Evolutionary conservation across 345 rosid genomes (phyloP).

Genomic region (Camelina sativa): DNA sequence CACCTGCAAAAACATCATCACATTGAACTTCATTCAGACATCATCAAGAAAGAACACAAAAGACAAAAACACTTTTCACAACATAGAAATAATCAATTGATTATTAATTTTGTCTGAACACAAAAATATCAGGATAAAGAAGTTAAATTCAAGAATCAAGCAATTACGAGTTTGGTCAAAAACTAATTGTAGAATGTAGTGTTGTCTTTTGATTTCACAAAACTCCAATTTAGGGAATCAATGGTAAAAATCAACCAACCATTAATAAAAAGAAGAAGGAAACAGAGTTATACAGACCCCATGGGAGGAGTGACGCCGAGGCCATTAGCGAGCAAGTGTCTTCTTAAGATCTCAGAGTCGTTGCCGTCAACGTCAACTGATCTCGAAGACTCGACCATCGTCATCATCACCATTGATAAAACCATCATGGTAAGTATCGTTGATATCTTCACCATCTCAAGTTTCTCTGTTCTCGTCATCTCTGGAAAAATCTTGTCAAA

Average conservation of each 20-base stretch:
- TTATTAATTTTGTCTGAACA: neutral
- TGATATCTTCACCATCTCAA: constrained; percentile 23
- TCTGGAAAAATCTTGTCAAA: constrained; percentile 15
- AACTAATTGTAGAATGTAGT: neutral
- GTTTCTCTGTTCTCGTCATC: constrained; percentile 30
- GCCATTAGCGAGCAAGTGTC: constrained; percentile 65
- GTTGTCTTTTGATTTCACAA: neutral
- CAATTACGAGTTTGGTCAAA: neutral
- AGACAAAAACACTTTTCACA: neutral
- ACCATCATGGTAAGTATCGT: neutral
- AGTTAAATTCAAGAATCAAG: too few species aligned
- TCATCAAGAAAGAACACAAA: constrained; percentile 17
- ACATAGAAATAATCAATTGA: neutral
- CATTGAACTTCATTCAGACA: constrained; percentile 25
- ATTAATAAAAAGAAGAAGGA: constrained; percentile 4
- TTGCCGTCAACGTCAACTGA: constrained; percentile 29
- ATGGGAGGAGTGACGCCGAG: constrained; percentile 78
- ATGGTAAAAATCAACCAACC: constrained; percentile 5
- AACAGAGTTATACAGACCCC: constrained; percentile 52
- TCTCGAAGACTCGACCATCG: constrained; percentile 38
- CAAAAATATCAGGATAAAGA: too few species aligned
- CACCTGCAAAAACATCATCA: constrained; percentile 57
- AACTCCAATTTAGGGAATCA: neutral
- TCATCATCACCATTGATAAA: constrained; percentile 36
- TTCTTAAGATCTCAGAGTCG: constrained; percentile 40